Conservation (phyloP, 345 rosid genomes). For the Gossypium australe region DNA sequence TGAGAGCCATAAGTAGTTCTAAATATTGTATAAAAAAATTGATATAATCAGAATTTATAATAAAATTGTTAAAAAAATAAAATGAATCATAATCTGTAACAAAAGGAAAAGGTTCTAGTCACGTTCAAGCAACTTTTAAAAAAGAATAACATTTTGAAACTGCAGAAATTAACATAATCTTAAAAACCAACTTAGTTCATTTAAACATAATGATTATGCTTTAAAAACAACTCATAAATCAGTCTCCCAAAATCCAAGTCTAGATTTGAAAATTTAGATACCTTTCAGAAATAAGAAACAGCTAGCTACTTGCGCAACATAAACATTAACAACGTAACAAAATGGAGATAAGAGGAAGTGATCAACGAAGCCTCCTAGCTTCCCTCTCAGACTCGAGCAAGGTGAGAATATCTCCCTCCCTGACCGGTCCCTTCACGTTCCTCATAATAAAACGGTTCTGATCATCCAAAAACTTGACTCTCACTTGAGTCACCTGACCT, state of each 20-base stretch:
- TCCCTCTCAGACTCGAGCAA: constrained; percentile 14
- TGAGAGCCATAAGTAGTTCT: too few species aligned
- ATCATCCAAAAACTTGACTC: constrained; percentile 70
- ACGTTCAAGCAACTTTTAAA: too few species aligned
- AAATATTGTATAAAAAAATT: too few species aligned
- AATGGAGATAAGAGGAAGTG: not conserved
- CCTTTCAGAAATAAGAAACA: not conserved
- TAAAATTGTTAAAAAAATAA: too few species aligned
- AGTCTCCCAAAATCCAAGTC: not conserved
- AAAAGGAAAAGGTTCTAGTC: too few species aligned
- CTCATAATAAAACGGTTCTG: constrained; percentile 72
- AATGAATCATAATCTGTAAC: too few species aligned
- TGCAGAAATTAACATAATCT: not conserved
- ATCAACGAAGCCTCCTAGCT: constrained; percentile 13
- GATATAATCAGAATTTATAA: rapidly evolving
- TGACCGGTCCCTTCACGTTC: constrained; percentile 30
- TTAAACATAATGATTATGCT: not conserved
- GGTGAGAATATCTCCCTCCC: constrained; percentile 20
- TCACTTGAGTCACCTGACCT: constrained; percentile 86
- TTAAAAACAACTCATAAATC: not conserved
- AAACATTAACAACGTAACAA: not conserved
- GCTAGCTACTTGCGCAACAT: not conserved
- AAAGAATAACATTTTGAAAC: not conserved
- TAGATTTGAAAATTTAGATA: not conserved
- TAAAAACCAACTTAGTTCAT: not conserved